Base-by-base conservation (phyloP, 306 rosid genomes). In the Heteromeles arbutifolia region DNA sequence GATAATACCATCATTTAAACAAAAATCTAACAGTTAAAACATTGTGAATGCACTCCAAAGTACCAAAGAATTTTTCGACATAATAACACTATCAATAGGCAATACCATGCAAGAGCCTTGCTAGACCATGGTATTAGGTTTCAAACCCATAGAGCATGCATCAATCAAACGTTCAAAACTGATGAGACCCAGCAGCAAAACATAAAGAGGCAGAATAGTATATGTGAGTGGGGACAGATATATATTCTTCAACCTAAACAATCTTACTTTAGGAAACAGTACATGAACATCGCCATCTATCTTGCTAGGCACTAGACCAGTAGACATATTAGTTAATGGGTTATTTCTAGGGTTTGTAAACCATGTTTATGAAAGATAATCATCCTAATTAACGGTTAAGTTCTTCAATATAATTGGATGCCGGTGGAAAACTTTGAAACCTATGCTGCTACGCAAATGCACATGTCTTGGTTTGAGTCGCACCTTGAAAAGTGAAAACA, bases 101-200 rank as follows among this genome's bases (percentile, higher is more conserved):
- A 14, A 61, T 12, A 26, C 37, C 66, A 6, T 26, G 28, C 17
- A 8, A 19, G 45, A 50, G 34, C 44, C 34, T 34, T 18, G 53
- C 53, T 45, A 48, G 74, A 19, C 75, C 75, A 31, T 70, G 45
- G 74, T 70, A 52, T 70, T 29, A 19, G 25, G 37, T 31, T 69
- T 45, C 73, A 25, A 26, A 69, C 34, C 26, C 9, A 25, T 13
- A 25, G 34, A 59, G 25, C 25, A 24, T 15, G 15, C 0, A 56
- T 56, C 14, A 59, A 56, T 56, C 62, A 56, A n/a, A 56, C 24
- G 65, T 2, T 12, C 19, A 2, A 61, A 5, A 13, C 15, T 29
- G 67, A 7, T 8, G 3, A 63, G 67, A 59, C 31, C 32, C 15
- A 25, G 31, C 65, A 59, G 32, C 61, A 21, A n/a, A 56, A 56